Percentiles rank a stretch among this genome's conserved stretches.
These are phyloP conservation scores for Euphorbia corollata DNA, from an alignment of 441 rosid species.

Conservation along the genomic window DNA sequence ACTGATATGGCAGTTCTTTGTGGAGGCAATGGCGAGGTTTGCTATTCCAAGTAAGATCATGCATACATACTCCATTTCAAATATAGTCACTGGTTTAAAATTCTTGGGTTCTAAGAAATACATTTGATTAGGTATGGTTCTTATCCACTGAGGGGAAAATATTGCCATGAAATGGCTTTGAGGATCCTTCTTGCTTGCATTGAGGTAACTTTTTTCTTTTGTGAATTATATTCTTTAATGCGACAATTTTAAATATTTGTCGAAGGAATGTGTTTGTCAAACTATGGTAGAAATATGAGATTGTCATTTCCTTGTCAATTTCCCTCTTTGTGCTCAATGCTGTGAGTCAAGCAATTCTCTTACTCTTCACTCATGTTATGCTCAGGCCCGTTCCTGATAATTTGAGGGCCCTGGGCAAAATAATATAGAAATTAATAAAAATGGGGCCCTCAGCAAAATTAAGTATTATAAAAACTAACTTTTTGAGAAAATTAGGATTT, in stretches of 20 bases:
- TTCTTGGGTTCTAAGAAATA: slow-evolving; percentile 16
- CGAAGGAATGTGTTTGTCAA: background rate
- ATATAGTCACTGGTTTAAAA: slow-evolving; percentile 10
- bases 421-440: no score
- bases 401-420: no score
- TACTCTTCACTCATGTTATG: background rate
- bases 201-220: slow-evolving; percentile 46
- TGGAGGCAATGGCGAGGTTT: slow-evolving; percentile 97
- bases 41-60: slow-evolving; percentile 93
- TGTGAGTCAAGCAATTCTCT: background rate
- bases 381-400: no score
- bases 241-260: background rate
- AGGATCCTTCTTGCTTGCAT: slow-evolving; percentile 90
- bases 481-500: no score
- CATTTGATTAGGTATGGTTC: slow-evolving; percentile 67
- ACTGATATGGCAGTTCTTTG: slow-evolving; percentile 99
- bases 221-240: background rate
- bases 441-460: no score
- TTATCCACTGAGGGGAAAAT: slow-evolving; percentile 87
- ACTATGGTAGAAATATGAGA: background rate
- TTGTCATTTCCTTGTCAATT: background rate
- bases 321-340: background rate
- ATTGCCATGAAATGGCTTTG: slow-evolving; percentile 98
- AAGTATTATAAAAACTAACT: no score
- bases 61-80: slow-evolving; percentile 16